phyloP scores from a whole-genome alignment of 2,329 filamentous ascomycete genomes.

The Cylindrodendrum hubeiense region DNA sequence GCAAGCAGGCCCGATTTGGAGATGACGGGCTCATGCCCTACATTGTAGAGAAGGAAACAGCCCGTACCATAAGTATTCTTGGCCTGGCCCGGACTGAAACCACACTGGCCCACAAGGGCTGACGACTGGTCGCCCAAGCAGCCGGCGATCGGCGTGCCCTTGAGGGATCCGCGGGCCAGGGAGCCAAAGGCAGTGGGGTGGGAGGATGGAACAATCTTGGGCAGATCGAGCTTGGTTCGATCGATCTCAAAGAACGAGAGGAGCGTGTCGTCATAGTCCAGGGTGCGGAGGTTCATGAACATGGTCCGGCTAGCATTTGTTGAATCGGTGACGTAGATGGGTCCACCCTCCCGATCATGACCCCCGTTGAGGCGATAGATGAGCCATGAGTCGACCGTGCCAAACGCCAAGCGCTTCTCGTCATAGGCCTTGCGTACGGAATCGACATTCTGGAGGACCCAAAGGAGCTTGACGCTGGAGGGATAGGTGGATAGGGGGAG shows the following conservation, averaged over 20 bases:
- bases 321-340: constrained; percentile 84
- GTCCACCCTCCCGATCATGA: constrained; percentile 63
- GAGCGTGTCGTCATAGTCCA: constrained; percentile 83
- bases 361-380: constrained; percentile 87
- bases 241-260: constrained; percentile 84
- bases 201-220: constrained; percentile 87
- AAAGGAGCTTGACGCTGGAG: constrained; percentile 86
- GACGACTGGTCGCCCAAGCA: constrained; percentile 90
- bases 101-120: constrained; percentile 87
- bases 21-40: constrained; percentile 86
- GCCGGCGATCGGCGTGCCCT: constrained; percentile 81
- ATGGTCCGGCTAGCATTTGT: constrained; percentile 92
- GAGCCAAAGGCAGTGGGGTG: constrained; percentile 79
- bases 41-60: constrained; percentile 91
- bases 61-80: constrained; percentile 95
- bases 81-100: constrained; percentile 83
- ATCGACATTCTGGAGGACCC: constrained; percentile 80
- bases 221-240: constrained; percentile 76
- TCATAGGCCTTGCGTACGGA: constrained; percentile 81
- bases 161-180: constrained; percentile 73
- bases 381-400: constrained; percentile 90
- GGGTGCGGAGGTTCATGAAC: constrained; percentile 90
- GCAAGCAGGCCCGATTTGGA: constrained; percentile 85
- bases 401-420: constrained; percentile 81
- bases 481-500: constrained; percentile 90